A percentile compares a stretch with the other conserved stretches of the same genome.
Evolutionary conservation across 164 flowering plant genomes (phyloP).

Genomic region (Tinospora cordifolia): DNA sequence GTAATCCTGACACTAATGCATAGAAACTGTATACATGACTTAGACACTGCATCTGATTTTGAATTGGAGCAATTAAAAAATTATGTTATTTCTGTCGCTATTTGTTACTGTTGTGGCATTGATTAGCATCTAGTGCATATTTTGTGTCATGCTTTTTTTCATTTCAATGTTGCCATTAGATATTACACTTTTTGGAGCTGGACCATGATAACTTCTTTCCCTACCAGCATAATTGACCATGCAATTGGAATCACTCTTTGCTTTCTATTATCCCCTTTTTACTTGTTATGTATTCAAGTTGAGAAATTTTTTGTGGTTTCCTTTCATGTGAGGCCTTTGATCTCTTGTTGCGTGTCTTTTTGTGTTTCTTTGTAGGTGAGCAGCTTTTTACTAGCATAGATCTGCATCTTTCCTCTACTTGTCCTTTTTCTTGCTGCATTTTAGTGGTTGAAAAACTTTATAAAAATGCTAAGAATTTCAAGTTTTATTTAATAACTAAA

Average conservation of each 20-base stretch:
- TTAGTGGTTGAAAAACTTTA: too few relatives aligned
- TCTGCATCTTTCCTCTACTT: not conserved
- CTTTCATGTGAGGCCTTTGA: not conserved
- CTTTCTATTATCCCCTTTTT: not conserved
- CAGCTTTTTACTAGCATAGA: not conserved
- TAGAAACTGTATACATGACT: too few relatives aligned
- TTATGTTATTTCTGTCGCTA: too few relatives aligned
- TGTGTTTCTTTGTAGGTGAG: not conserved
- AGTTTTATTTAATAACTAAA: too few relatives aligned
- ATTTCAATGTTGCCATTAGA: not conserved
- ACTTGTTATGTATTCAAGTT: not conserved
- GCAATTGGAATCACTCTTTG: not conserved
- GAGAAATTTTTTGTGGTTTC: not conserved
- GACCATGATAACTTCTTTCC: not conserved
- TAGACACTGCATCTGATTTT: too few relatives aligned
- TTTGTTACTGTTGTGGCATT: too few relatives aligned
- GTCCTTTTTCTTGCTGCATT: not conserved
- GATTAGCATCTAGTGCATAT: too few relatives aligned
- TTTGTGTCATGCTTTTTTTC: not conserved
- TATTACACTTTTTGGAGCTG: not conserved
- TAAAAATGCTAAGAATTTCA: too few relatives aligned
- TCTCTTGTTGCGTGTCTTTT: not conserved
- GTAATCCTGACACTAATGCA: too few relatives aligned
- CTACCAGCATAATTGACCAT: not conserved
- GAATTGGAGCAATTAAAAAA: too few relatives aligned